Percentiles rank a stretch among this genome's conserved stretches.
Conservation (phyloP, 208 protist species). For the Trypanosoma congolense region DNA sequence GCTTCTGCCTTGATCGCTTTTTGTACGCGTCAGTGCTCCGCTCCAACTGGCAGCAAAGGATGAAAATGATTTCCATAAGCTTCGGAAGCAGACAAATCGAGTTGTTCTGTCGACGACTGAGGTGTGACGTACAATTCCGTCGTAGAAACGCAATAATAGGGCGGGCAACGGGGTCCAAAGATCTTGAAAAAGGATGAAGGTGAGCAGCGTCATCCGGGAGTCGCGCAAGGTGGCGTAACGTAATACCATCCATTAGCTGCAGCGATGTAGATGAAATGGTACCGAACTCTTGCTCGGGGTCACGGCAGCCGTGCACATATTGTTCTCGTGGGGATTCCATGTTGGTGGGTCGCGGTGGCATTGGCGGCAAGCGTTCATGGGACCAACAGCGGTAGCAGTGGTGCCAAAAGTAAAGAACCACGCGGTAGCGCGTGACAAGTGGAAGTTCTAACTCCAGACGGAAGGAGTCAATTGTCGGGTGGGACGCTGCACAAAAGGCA, state of each 20-base stretch:
- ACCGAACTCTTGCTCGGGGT: neutral
- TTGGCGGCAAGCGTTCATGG: neutral
- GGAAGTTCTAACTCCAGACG: constrained; percentile 21
- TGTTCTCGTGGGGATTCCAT: constrained; percentile 1
- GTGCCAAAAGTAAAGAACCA: constrained; percentile 15
- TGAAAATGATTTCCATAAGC: constrained; percentile 24
- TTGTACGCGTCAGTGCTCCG: neutral
- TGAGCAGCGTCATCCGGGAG: neutral
- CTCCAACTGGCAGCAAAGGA: constrained; percentile 15
- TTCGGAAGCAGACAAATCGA: constrained; percentile 17
- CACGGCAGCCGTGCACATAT: neutral
- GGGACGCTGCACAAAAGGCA: neutral
- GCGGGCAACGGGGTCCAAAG: constrained; percentile 7
- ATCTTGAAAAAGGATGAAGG: constrained; percentile 18
- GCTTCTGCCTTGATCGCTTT: neutral
- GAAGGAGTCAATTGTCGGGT: constrained; percentile 16
- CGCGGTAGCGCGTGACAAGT: constrained; percentile 14
- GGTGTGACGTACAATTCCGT: constrained; percentile 8
- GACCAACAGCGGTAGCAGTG: constrained; percentile 3
- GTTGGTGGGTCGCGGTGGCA: constrained; percentile 6
- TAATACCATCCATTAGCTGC: constrained; percentile 10
- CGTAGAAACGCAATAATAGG: constrained; percentile 17
- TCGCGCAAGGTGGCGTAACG: neutral
- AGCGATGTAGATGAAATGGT: constrained; percentile 18
- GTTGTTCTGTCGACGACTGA: constrained; percentile 23